phyloP scores from a whole-genome alignment of 352 stramenopile genomes.

The Phytophthora tentaculata region DNA sequence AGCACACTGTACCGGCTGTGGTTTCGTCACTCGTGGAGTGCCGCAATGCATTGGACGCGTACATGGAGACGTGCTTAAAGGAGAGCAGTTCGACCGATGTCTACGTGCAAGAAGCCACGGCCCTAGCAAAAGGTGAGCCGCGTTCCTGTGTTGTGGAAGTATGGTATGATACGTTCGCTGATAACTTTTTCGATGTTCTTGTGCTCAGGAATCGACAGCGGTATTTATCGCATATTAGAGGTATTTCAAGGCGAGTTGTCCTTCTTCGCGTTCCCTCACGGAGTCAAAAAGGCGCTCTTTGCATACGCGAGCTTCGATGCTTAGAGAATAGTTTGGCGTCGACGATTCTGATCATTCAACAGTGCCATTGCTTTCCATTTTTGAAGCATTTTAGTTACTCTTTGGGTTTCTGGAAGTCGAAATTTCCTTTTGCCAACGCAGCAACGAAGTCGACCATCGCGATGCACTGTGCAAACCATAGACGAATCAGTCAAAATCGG shows the following conservation, averaged over 20 bases:
- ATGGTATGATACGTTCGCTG: conserved; percentile 4
- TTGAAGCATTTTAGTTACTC: conserved; percentile 8
- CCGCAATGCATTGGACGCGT: conserved; percentile 61
- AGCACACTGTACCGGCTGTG: conserved; percentile 75
- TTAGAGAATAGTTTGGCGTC: conserved; percentile 38
- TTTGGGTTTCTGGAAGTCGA: conserved; percentile 41
- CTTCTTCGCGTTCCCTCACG: conserved; percentile 56
- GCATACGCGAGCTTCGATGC: conserved; percentile 53
- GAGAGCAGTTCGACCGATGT: conserved; percentile 61
- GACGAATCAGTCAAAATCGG: conserved; percentile 15
- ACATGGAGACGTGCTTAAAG: conserved; percentile 77
- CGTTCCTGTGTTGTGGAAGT: neutral
- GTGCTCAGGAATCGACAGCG: conserved; percentile 70
- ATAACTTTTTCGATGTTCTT: neutral
- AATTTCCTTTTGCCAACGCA: conserved; percentile 47
- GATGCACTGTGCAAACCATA: conserved; percentile 34
- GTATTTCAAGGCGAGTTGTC: conserved; percentile 70
- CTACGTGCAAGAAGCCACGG: conserved; percentile 67
- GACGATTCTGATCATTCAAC: conserved; percentile 27
- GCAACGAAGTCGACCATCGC: conserved; percentile 53
- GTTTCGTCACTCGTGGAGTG: conserved; percentile 76
- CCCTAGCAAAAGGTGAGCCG: conserved; percentile 58
- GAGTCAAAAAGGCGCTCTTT: conserved; percentile 55
- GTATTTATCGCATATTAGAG: conserved; percentile 79
- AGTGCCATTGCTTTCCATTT: conserved; percentile 20